phyloP scores from a whole-genome alignment of 2,329 filamentous ascomycete genomes.

The Plectosphaerella plurivora region DNA sequence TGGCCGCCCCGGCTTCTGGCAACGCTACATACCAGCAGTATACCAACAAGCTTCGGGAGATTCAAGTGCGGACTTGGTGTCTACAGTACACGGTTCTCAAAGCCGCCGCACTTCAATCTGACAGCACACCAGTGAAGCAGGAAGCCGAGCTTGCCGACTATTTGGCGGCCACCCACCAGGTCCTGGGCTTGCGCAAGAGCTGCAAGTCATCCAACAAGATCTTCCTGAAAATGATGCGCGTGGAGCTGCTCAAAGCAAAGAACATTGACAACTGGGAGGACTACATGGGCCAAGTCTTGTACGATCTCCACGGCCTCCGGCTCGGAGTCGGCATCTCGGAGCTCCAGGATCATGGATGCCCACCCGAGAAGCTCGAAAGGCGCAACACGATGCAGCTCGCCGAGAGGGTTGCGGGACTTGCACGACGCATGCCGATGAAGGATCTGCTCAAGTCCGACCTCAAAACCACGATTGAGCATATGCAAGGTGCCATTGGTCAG shows the following conservation, averaged over 20 bases:
- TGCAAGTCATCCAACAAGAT: conserved; percentile 83
- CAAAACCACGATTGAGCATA: conserved; percentile 84
- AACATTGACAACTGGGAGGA: conserved; percentile 78
- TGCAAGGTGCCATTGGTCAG: conserved; percentile 80
- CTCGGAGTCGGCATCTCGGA: conserved; percentile 64
- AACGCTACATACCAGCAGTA: conserved; percentile 52
- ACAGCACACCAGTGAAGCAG: conserved; percentile 57
- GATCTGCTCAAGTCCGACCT: conserved; percentile 89
- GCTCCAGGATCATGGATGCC: conserved; percentile 75
- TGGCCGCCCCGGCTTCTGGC: conserved; percentile 55
- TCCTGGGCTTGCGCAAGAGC: conserved; percentile 76
- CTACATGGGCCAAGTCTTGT: conserved; percentile 80
- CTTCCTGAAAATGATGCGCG: conserved; percentile 83
- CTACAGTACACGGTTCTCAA: conserved; percentile 78
- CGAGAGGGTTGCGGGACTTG: conserved; percentile 77
- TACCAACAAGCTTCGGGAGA: conserved; percentile 72
- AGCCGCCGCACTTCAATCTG: conserved; percentile 66
- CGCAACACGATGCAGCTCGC: conserved; percentile 76
- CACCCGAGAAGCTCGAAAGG: conserved; percentile 71
- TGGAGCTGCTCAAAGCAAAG: conserved; percentile 73
- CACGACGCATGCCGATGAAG: conserved; percentile 80
- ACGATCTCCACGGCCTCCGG: conserved; percentile 77
- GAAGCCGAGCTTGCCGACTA: conserved; percentile 74
- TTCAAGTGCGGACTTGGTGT: conserved; percentile 85
- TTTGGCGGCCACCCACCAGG: conserved; percentile 76